A percentile compares a stretch with the other conserved stretches of the same genome.
These are phyloP conservation scores for Moesziomyces aphidis DNA, from an alignment of 1,284 basidiomycete genomes.

Conservation along the genomic window DNA sequence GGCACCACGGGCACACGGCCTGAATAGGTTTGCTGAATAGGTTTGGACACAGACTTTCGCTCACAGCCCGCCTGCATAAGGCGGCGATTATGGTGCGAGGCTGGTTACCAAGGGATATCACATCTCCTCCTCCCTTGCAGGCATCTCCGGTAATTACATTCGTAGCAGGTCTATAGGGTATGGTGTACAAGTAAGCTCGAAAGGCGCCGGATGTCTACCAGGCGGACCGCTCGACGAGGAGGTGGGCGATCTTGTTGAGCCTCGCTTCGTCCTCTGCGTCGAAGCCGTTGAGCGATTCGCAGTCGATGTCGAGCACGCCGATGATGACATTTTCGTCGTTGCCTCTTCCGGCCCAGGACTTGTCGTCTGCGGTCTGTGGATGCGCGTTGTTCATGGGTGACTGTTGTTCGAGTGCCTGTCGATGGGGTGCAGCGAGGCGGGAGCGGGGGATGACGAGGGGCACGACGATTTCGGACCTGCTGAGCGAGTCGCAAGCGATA, in stretches of 20 bases:
- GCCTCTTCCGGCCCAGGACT: conserved; percentile 58
- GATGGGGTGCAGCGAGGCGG: conserved; percentile 28
- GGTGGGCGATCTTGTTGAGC: conserved; percentile 60
- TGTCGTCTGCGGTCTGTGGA: conserved; percentile 6
- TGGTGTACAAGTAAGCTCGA: not conserved
- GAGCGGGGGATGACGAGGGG: conserved; percentile 62
- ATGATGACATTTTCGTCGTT: conserved; percentile 60
- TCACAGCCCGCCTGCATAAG: too few species aligned
- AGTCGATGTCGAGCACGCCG: conserved; percentile 69
- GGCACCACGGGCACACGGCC: conserved; percentile 15
- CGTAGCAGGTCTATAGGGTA: conserved; percentile 8
- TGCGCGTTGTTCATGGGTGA: not conserved
- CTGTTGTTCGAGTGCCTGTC: conserved; percentile 25
- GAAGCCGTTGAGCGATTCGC: conserved; percentile 66
- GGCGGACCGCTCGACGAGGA: conserved; percentile 49
- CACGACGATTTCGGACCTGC: conserved; percentile 68
- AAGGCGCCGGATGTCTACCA: conserved; percentile 15
- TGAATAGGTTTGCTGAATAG: conserved; percentile 7
- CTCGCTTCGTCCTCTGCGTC: conserved; percentile 65
- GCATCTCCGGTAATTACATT: too few species aligned
- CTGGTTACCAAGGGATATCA: too few species aligned
- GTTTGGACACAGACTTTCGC: too few species aligned
- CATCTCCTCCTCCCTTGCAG: too few species aligned
- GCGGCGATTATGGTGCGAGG: too few species aligned
- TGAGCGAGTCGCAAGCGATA: conserved; percentile 69